These are phyloP conservation scores for Phytophthora pisi DNA, from an alignment of 352 stramenopile genomes.

Conservation along the genomic window DNA sequence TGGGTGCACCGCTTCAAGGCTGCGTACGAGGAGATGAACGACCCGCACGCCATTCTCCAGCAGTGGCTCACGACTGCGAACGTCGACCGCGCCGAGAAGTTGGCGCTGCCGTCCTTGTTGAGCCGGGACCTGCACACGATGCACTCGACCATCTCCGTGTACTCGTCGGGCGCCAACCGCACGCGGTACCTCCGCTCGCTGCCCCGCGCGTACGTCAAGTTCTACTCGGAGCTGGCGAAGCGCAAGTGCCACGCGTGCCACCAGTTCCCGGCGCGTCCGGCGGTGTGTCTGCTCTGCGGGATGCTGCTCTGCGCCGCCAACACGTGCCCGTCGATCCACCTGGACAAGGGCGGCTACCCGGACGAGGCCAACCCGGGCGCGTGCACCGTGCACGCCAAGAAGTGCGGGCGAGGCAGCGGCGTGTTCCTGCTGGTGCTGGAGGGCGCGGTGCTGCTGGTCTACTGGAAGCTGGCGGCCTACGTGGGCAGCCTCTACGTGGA, in stretches of 20 bases:
- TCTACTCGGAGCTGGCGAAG: conserved; percentile 86
- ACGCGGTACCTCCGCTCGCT: conserved; percentile 76
- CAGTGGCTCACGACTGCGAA: conserved; percentile 84
- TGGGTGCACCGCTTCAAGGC: conserved; percentile 75
- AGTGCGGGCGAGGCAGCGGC: conserved; percentile 80
- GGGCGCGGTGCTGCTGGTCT: conserved; percentile 84
- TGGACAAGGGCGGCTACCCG: conserved; percentile 70
- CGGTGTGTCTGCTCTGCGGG: conserved; percentile 86
- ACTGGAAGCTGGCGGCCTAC: conserved; percentile 87
- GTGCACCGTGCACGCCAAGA: conserved; percentile 86
- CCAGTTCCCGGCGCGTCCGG: conserved; percentile 81
- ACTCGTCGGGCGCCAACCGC: conserved; percentile 65
- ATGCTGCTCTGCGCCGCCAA: conserved; percentile 82
- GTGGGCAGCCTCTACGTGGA: conserved; percentile 87
- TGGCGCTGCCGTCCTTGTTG: conserved; percentile 51
- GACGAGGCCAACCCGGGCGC: conserved; percentile 84
- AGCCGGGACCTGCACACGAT: conserved; percentile 78
- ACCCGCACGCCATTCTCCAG: conserved; percentile 64
- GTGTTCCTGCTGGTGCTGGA: conserved; percentile 87
- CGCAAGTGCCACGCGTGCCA: conserved; percentile 75
- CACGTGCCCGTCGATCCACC: conserved; percentile 77
- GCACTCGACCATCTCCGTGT: conserved; percentile 77
- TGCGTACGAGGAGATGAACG: conserved; percentile 82
- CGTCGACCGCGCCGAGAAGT: conserved; percentile 36
- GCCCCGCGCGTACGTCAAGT: conserved; percentile 80